Evolutionary conservation across 192 early-diverging fungal genomes (phyloP).

Genomic region (Pilobolus umbonatus): DNA sequence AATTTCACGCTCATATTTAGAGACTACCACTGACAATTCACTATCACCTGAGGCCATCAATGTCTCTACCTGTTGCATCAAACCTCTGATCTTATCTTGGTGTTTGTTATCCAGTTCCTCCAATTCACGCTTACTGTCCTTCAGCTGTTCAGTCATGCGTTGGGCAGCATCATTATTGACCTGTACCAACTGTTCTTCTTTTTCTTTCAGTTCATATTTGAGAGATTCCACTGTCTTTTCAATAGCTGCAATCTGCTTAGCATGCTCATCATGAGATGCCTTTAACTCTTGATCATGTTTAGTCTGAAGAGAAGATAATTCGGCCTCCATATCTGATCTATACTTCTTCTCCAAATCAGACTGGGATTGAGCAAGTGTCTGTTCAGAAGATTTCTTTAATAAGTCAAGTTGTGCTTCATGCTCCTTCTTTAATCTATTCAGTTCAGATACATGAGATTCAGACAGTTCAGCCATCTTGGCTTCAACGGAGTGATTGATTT

Average conservation of each 20-base stretch:
- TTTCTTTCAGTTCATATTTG: not conserved
- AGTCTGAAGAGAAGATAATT: not conserved
- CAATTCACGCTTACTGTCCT: not conserved
- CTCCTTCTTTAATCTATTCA: not conserved
- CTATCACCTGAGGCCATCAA: slow-evolving; percentile 5
- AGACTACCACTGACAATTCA: slow-evolving; percentile 3
- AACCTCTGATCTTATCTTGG: not conserved
- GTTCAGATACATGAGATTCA: not conserved
- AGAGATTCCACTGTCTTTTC: not conserved
- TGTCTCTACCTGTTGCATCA: slow-evolving; percentile 3
- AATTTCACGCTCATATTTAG: slow-evolving; percentile 4
- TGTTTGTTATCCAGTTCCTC: not conserved
- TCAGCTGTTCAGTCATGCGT: not conserved
- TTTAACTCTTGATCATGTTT: not conserved
- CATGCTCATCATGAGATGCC: not conserved
- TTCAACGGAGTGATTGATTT: not conserved
- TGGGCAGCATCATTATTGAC: not conserved
- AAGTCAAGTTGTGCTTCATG: not conserved
- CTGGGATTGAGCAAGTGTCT: not conserved
- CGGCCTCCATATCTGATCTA: not conserved
- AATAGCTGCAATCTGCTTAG: not conserved
- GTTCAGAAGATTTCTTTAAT: not conserved
- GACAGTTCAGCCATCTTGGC: not conserved
- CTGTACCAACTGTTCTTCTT: not conserved
- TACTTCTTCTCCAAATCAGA: not conserved